Conservation (phyloP, 768 basidiomycete genomes). For the Phaeotremella skinneri region DNA sequence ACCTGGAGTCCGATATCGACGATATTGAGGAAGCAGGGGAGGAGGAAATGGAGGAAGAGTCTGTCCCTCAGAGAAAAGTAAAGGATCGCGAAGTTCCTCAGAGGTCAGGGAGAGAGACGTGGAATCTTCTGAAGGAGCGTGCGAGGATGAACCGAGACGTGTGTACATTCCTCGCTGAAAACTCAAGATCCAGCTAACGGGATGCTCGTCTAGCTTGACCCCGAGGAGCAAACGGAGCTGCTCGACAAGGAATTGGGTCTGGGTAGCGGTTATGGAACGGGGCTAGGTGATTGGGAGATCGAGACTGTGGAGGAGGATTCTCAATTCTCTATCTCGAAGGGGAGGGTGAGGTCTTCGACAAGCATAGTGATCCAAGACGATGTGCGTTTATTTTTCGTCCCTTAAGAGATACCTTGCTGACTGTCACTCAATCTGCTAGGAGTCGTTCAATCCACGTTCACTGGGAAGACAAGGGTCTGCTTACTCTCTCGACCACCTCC, state of each 20-base stretch:
- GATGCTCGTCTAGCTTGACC: constrained; percentile 2
- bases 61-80: background rate
- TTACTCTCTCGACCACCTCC: background rate
- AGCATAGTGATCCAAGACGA: background rate
- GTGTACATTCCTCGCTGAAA: background rate
- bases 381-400: constrained; percentile 6
- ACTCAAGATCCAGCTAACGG: background rate
- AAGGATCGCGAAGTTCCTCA: background rate
- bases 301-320: constrained; percentile 16
- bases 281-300: background rate
- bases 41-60: background rate
- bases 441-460: background rate
- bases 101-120: constrained; percentile 7
- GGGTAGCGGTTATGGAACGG: background rate
- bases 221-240: background rate
- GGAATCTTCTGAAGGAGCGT: constrained; percentile 13
- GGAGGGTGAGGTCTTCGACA: background rate
- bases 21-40: constrained; percentile 14
- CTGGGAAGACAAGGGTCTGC: background rate
- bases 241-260: constrained; percentile 9
- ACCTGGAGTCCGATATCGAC: constrained; percentile 26
- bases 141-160: constrained; percentile 23
- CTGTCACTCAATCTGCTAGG: no score
- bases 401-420: no score
- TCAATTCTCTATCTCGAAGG: constrained; percentile 8